These are phyloP conservation scores for Kuraishia molischiana DNA, from an alignment of 805 yeast genomes.

Conservation along the genomic window DNA sequence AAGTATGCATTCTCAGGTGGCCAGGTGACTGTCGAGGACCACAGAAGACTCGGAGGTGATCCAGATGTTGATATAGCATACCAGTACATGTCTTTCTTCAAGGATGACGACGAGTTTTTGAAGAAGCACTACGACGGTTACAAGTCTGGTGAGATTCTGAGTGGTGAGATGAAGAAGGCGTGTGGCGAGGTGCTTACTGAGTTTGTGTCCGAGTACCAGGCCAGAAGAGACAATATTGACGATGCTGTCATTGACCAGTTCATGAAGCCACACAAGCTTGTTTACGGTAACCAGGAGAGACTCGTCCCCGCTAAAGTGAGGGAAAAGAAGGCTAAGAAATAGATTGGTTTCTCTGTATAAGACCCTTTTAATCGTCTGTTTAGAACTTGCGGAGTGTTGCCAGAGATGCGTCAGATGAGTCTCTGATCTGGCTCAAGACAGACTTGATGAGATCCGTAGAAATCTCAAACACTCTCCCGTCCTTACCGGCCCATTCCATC, in stretches of 20 bases:
- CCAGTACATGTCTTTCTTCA: slow-evolving; percentile 86
- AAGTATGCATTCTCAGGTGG: slow-evolving; percentile 98
- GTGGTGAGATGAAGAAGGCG: slow-evolving; percentile 88
- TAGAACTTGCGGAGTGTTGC: too few relatives aligned
- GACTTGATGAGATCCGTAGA: slow-evolving; percentile 6
- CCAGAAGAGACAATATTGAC: slow-evolving; percentile 55
- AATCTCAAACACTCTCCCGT: slow-evolving; percentile 12
- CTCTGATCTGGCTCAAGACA: slow-evolving; percentile 6
- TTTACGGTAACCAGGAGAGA: slow-evolving; percentile 67
- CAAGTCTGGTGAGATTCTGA: slow-evolving; percentile 69
- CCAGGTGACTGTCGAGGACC: slow-evolving; percentile 77
- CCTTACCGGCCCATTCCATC: slow-evolving; percentile 11
- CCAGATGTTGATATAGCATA: slow-evolving; percentile 94
- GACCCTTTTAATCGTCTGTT: too few relatives aligned
- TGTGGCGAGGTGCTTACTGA: slow-evolving; percentile 75
- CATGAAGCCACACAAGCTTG: slow-evolving; percentile 79
- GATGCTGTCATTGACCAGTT: slow-evolving; percentile 53
- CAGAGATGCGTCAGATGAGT: slow-evolving; percentile 9
- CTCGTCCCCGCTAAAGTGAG: slow-evolving; percentile 57
- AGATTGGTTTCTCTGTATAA: background rate
- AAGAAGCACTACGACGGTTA: slow-evolving; percentile 53
- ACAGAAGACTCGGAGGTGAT: slow-evolving; percentile 82
- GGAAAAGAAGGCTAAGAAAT: slow-evolving; percentile 27
- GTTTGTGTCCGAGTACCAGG: slow-evolving; percentile 78
- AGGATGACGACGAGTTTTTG: slow-evolving; percentile 79